phyloP scores from a whole-genome alignment of 257 asterid genomes.

The Mentha longifolia region DNA sequence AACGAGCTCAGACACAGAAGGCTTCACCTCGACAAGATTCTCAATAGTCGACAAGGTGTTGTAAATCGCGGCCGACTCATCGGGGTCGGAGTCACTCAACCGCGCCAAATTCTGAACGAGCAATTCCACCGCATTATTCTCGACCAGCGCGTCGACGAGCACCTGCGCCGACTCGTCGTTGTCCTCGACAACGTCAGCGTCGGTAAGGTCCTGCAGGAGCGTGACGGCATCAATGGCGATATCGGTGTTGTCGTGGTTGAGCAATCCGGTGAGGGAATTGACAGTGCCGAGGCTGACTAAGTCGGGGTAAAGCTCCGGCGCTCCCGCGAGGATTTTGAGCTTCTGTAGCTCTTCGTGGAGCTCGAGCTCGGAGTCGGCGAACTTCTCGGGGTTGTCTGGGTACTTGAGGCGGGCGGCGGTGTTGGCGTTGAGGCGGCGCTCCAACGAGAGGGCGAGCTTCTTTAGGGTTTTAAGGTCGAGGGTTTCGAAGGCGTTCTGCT shows the following conservation, averaged over 20 bases:
- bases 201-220: constrained; percentile 90
- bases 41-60: constrained; percentile 75
- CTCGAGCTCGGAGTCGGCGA: constrained; percentile 92
- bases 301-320: constrained; percentile 93
- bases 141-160: constrained; percentile 83
- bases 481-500: constrained; percentile 68
- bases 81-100: constrained; percentile 80
- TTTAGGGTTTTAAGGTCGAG: constrained; percentile 91
- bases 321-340: constrained; percentile 89
- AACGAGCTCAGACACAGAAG: constrained; percentile 77
- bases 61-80: constrained; percentile 83
- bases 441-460: constrained; percentile 75
- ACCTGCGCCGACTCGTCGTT: constrained; percentile 77
- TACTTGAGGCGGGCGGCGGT: constrained; percentile 91
- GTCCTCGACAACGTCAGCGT: constrained; percentile 91
- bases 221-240: constrained; percentile 80
- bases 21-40: constrained; percentile 88
- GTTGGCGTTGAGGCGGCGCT: constrained; percentile 93
- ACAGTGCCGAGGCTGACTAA: constrained; percentile 81
- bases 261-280: constrained; percentile 71
- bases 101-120: constrained; percentile 75
- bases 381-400: constrained; percentile 95
- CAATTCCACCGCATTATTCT: constrained; percentile 83
- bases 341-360: constrained; percentile 95
- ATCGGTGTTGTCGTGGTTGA: constrained; percentile 84